These are phyloP conservation scores for Suillus americanus DNA, from an alignment of 768 basidiomycete genomes.

Conservation along the genomic window DNA sequence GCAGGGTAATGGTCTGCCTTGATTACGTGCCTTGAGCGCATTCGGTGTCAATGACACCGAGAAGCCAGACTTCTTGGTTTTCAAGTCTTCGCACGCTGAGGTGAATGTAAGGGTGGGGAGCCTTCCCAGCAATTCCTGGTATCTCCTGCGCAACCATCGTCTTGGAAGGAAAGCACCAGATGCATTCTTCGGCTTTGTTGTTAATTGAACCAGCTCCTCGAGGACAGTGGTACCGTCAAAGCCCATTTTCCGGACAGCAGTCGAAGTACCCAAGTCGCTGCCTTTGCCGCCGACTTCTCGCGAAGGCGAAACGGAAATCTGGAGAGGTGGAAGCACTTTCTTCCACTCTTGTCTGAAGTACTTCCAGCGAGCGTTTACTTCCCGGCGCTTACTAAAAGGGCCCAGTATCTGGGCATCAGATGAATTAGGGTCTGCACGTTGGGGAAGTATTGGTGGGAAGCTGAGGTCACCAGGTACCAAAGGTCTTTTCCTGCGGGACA, in stretches of 20 bases:
- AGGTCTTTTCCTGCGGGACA: constrained; percentile 46
- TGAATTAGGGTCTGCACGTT: constrained; percentile 55
- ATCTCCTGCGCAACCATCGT: constrained; percentile 48
- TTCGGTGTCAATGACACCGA: constrained; percentile 31
- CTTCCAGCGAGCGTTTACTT: constrained; percentile 71
- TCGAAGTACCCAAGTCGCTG: constrained; percentile 15
- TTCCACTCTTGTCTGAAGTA: constrained; percentile 55
- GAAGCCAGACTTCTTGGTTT: constrained; percentile 17
- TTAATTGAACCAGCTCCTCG: constrained; percentile 46
- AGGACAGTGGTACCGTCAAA: constrained; percentile 44
- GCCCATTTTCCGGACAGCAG: constrained; percentile 36
- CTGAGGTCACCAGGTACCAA: constrained; percentile 40
- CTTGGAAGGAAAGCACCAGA: constrained; percentile 19
- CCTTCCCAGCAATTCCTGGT: constrained; percentile 57
- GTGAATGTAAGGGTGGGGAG: constrained; percentile 53
- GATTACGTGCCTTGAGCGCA: constrained; percentile 24
- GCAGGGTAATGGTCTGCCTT: constrained; percentile 19
- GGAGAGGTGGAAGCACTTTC: constrained; percentile 62
- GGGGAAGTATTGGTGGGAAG: constrained; percentile 55
- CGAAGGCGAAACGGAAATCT: constrained; percentile 35
- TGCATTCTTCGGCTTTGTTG: constrained; percentile 31
- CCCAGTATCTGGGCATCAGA: constrained; percentile 62
- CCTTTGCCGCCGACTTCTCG: constrained; percentile 5
- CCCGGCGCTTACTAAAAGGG: constrained; percentile 68
- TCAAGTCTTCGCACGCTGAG: constrained; percentile 2